Percentiles rank a stretch among this genome's conserved stretches.
Conservation (phyloP, 306 rosid species). For the Rosa persica region DNA sequence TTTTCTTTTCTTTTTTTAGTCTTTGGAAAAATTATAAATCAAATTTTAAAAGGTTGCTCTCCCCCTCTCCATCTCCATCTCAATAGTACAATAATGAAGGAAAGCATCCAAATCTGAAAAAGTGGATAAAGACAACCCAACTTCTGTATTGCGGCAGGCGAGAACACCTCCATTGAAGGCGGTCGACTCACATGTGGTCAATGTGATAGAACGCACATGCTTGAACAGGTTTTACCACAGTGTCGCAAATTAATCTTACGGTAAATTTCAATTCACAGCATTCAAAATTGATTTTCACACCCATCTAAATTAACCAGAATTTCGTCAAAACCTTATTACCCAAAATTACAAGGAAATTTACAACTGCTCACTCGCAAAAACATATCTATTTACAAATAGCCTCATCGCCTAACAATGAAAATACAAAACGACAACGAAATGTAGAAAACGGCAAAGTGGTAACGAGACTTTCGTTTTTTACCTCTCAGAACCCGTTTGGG, state of each 20-base stretch:
- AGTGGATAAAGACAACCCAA: neutral
- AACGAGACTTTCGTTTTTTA: constrained; percentile 4
- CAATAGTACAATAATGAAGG: no score
- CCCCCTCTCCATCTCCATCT: no score
- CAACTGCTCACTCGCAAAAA: constrained; percentile 20
- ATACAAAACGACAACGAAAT: constrained; percentile 7
- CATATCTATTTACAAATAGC: constrained; percentile 39
- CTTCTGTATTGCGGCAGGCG: constrained; percentile 5
- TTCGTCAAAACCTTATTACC: neutral
- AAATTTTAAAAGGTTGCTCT: no score
- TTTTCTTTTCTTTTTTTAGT: no score
- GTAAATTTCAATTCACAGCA: neutral
- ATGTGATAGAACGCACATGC: neutral
- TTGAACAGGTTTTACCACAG: neutral
- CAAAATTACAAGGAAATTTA: constrained; percentile 31
- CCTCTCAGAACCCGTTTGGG: constrained; percentile 22
- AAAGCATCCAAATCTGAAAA: neutral
- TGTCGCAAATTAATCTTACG: neutral
- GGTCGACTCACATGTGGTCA: neutral
- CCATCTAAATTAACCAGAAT: neutral
- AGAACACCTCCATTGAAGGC: neutral
- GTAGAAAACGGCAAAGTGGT: constrained; percentile 12
- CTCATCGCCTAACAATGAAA: neutral
- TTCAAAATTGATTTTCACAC: neutral
- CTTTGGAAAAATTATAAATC: no score